phyloP scores from a whole-genome alignment of 331 rosid species.

The Pyracantha coccinea region DNA sequence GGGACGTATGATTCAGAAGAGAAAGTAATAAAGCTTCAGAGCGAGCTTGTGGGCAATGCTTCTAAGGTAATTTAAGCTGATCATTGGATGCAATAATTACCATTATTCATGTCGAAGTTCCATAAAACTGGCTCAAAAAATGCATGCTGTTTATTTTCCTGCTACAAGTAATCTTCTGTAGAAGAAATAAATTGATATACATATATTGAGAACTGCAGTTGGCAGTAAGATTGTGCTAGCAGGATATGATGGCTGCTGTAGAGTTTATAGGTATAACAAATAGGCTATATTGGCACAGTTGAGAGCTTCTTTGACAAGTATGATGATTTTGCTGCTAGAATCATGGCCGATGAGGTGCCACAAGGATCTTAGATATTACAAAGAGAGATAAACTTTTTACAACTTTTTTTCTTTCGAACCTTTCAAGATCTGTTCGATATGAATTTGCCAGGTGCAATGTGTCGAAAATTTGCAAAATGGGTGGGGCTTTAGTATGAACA shows the following conservation, averaged over 20 bases:
- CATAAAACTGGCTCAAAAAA: not conserved
- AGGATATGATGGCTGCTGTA: not conserved
- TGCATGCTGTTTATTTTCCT: not conserved
- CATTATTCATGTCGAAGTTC: not conserved
- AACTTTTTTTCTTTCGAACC: not conserved
- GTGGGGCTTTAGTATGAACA: not conserved
- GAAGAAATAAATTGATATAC: not conserved
- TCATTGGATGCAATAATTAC: too few relatives aligned
- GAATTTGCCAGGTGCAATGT: not conserved
- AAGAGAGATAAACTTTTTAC: not conserved
- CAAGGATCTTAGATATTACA: not conserved
- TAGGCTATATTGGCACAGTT: not conserved
- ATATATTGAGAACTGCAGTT: not conserved
- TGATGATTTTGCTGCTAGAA: not conserved
- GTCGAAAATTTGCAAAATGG: not conserved
- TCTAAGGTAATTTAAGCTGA: conserved; percentile 51
- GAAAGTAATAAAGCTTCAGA: conserved; percentile 63
- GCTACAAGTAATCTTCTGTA: not conserved
- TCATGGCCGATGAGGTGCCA: not conserved
- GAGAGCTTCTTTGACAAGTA: not conserved
- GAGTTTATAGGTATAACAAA: not conserved
- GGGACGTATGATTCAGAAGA: conserved; percentile 56
- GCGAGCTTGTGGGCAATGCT: conserved; percentile 75
- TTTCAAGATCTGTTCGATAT: not conserved
- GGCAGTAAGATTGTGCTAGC: not conserved